Evolutionary conservation across 177 flowering plant species (phyloP).

Genomic region (Telopea speciosissima): DNA sequence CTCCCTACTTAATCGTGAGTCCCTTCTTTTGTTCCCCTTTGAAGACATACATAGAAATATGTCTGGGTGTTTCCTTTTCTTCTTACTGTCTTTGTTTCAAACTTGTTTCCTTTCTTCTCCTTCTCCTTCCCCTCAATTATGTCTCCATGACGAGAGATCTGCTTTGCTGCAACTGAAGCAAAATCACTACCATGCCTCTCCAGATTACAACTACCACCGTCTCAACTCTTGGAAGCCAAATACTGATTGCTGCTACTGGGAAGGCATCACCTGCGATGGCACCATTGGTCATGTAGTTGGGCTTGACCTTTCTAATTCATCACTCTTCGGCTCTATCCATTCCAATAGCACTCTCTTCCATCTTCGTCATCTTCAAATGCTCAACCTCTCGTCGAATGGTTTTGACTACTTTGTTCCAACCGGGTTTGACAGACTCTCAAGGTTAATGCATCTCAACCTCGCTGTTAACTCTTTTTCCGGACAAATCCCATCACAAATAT

Average conservation of each 20-base stretch:
- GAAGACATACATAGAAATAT: no score
- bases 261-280: constrained; percentile 11
- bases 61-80: no score
- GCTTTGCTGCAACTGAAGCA: neutral
- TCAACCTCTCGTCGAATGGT: neutral
- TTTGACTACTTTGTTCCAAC: no score
- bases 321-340: neutral
- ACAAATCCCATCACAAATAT: neutral
- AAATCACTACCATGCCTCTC: neutral
- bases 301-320: constrained; percentile 5
- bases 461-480: neutral
- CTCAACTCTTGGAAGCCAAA: neutral
- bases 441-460: no score
- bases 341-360: constrained; percentile 9
- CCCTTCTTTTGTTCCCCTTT: no score
- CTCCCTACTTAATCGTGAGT: no score
- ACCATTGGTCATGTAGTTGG: constrained; percentile 5
- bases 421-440: no score
- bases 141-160: neutral
- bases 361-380: constrained; percentile 8
- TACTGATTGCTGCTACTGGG: constrained; percentile 6
- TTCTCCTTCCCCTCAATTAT: neutral
- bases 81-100: no score
- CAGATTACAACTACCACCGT: neutral
- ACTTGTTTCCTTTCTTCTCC: neutral